Evolutionary conservation across 2,329 filamentous ascomycete genomes (phyloP).

Genomic region (Trichoderma citrinoviride): DNA sequence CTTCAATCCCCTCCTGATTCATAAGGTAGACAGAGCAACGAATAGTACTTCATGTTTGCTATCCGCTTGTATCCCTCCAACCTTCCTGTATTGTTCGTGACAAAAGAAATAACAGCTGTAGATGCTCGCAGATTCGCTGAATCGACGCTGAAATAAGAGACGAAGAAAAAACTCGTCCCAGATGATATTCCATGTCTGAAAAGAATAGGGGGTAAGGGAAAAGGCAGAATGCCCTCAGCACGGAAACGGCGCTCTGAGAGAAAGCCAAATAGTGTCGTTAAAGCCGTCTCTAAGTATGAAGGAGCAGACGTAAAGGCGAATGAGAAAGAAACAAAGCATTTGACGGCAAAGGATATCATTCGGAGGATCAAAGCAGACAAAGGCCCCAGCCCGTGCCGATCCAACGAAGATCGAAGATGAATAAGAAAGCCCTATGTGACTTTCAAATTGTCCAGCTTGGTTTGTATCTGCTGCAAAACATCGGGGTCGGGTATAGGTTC

Average conservation of each 20-base stretch:
- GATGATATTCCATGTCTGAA: background rate
- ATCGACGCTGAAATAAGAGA: background rate
- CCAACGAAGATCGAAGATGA: background rate
- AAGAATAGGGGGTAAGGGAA: background rate
- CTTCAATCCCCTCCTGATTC: background rate
- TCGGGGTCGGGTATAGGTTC: slow-evolving; percentile 62
- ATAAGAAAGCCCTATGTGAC: slow-evolving; percentile 29
- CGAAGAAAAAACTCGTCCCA: background rate
- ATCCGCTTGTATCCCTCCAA: background rate
- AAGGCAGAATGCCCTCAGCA: background rate
- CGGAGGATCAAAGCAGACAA: background rate
- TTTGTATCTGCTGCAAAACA: slow-evolving; percentile 56
- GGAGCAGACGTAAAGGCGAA: slow-evolving; percentile 5
- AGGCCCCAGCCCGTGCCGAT: background rate
- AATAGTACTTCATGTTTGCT: background rate
- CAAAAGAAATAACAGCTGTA: slow-evolving; percentile 7
- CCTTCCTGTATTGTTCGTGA: background rate
- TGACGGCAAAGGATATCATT: background rate
- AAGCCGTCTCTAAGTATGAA: background rate
- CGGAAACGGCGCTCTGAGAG: background rate
- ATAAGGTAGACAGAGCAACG: background rate
- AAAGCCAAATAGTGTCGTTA: slow-evolving; percentile 5
- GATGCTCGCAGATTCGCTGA: background rate
- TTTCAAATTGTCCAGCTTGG: slow-evolving; percentile 49
- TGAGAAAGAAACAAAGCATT: background rate